Conservation (phyloP, 768 basidiomycete genomes). For the Panellus pusillus region DNA sequence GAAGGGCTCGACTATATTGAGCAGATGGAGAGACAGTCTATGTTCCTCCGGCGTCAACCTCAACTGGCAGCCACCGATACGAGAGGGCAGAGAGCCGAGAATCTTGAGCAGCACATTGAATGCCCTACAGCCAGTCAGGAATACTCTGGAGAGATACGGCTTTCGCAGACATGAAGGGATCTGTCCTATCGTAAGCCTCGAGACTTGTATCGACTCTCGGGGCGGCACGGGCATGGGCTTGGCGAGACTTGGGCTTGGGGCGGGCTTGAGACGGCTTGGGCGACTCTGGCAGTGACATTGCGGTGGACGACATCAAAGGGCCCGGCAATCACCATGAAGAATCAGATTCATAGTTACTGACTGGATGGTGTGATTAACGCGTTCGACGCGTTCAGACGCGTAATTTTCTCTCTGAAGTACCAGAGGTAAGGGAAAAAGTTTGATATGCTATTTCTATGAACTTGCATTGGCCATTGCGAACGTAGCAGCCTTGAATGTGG, state of each 20-base stretch:
- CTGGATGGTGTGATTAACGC: too few relatives aligned
- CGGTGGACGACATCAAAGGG: too few relatives aligned
- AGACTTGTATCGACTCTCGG: slow-evolving; percentile 37
- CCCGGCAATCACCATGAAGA: too few relatives aligned
- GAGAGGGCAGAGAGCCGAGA: slow-evolving; percentile 49
- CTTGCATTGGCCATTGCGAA: too few relatives aligned
- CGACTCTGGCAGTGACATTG: too few relatives aligned
- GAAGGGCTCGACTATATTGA: slow-evolving; percentile 64
- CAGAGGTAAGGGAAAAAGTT: too few relatives aligned
- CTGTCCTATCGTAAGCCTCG: slow-evolving; percentile 54
- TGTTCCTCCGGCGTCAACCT: slow-evolving; percentile 61
- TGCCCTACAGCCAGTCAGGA: slow-evolving; percentile 31
- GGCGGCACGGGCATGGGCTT: slow-evolving; percentile 13
- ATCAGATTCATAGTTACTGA: too few relatives aligned
- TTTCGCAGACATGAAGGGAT: slow-evolving; percentile 42
- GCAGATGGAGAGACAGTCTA: slow-evolving; percentile 58
- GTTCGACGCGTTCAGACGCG: too few relatives aligned
- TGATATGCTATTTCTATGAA: too few relatives aligned
- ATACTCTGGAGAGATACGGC: background rate
- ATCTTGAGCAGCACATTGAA: slow-evolving; percentile 58
- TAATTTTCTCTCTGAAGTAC: too few relatives aligned
- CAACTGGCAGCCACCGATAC: slow-evolving; percentile 58
- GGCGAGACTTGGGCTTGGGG: slow-evolving; percentile 12
- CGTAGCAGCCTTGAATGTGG: too few relatives aligned
- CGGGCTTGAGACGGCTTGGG: slow-evolving; percentile 7